These are phyloP conservation scores for Alternaria panax DNA, from an alignment of 2,329 filamentous ascomycete species.

Conservation along the genomic window DNA sequence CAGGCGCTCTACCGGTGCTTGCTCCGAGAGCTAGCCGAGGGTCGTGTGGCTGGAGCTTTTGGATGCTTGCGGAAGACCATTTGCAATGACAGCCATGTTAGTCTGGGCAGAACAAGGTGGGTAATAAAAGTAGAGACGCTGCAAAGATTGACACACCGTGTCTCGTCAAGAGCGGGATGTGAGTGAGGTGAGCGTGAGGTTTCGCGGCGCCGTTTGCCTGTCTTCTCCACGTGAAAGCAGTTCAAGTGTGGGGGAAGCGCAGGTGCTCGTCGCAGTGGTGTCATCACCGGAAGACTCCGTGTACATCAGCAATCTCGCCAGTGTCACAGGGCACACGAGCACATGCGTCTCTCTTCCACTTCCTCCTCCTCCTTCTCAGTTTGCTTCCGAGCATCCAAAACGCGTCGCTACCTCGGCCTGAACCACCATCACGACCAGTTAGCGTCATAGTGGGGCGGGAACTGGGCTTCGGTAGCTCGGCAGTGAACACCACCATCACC, in stretches of 20 bases:
- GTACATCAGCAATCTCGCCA: slow-evolving; percentile 13
- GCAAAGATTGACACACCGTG: slow-evolving; percentile 18
- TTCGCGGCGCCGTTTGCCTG: slow-evolving; percentile 24
- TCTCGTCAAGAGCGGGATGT: slow-evolving; percentile 28
- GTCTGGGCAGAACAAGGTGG: background rate
- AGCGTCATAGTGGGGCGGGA: slow-evolving; percentile 47
- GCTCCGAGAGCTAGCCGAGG: slow-evolving; percentile 26
- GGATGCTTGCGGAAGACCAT: slow-evolving; percentile 15
- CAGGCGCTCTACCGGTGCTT: slow-evolving; percentile 20
- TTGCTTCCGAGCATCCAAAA: slow-evolving; percentile 11
- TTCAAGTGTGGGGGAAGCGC: slow-evolving; percentile 40
- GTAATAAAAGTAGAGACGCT: slow-evolving; percentile 6
- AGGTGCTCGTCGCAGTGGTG: slow-evolving; percentile 25
- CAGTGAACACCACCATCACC: slow-evolving; percentile 16
- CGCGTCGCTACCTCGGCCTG: slow-evolving; percentile 38
- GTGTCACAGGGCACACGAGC: slow-evolving; percentile 1
- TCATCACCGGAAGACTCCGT: slow-evolving; percentile 22
- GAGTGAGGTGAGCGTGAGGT: background rate
- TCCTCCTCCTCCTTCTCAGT: slow-evolving; percentile 3
- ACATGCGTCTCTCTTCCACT: slow-evolving; percentile 5
- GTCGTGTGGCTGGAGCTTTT: slow-evolving; percentile 31
- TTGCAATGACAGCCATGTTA: background rate
- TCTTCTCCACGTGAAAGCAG: slow-evolving; percentile 40
- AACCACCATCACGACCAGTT: slow-evolving; percentile 27
- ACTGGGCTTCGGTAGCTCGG: slow-evolving; percentile 21